Evolutionary conservation across 2,329 filamentous ascomycete genomes (phyloP), one percentile per base, ranked within the genome.

Genomic region (Fusarium coicis): DNA sequence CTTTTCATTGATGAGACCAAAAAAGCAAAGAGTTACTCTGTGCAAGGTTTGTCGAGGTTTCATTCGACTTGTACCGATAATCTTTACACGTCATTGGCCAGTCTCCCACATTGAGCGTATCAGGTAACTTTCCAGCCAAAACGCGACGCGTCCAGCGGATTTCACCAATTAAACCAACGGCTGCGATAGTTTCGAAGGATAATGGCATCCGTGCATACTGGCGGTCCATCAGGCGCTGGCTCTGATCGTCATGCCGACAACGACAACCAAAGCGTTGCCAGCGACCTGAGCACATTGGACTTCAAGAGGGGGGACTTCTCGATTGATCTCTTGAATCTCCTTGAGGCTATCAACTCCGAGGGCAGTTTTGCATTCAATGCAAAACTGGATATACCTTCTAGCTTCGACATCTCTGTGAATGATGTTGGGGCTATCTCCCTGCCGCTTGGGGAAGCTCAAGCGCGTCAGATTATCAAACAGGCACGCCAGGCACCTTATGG

Each of bases 401-500:
- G 34, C 15, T 44, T 70, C 15, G 26, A 37, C 4, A 53, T 65
- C 19, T 65, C 57, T 42, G 36, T 18, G 7, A 16, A 36, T 18
- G 15, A 10, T 18, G 34, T 36, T 9, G 34, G 16, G 8, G 15
- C 7, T 36, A 36, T 36, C 34, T 9, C 15, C 7, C 34, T 36
- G 1, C 34, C 34, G 34, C 34, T 36, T 18, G 16, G 16, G 9
- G 16, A 36, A 18, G 15, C 34, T 16, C 34, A 36, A 9, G 34
- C 34, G 16, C 15, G 7, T 9, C 16, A 37, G 9, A 37, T 37
- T 18, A 37, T 37, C 16, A 18, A 10, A 18, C 36, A 67, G 10
- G 66, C 66, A 10, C 74, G 68, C 6, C 78, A 80, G 46, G 80
- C 79, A 1, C 82, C 84, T 4, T 84, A 77, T 55, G 82, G 82